These are phyloP conservation scores for Xylaria digitata DNA, from an alignment of 2,329 filamentous ascomycete species.

Conservation along the genomic window DNA sequence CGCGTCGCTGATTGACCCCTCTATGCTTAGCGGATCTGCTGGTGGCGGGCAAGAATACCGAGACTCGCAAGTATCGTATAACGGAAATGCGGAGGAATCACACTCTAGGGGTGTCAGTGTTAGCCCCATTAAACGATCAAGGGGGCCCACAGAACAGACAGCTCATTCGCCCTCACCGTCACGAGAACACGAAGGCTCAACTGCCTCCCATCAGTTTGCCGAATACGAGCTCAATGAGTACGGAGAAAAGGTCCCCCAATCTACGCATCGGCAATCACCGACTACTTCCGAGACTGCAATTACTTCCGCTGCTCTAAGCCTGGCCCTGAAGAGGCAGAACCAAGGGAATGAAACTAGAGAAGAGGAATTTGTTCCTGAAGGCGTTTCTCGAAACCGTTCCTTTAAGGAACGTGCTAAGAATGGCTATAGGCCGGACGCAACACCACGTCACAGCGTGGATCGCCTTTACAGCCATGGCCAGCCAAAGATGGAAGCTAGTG, in stretches of 20 bases:
- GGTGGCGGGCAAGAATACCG: constrained; percentile 62
- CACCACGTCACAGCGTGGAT: constrained; percentile 69
- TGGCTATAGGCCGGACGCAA: constrained; percentile 64
- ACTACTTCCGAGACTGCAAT: constrained; percentile 69
- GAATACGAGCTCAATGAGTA: constrained; percentile 70
- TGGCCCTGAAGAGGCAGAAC: constrained; percentile 62
- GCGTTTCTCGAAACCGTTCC: constrained; percentile 70
- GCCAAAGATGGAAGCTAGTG: constrained; percentile 73
- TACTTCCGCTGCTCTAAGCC: constrained; percentile 65
- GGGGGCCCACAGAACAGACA: constrained; percentile 54
- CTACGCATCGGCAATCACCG: constrained; percentile 61
- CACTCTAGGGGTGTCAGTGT: constrained; percentile 50
- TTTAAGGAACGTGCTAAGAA: constrained; percentile 74
- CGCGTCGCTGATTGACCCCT: constrained; percentile 77
- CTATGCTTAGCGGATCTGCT: constrained; percentile 73
- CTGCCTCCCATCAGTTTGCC: constrained; percentile 59
- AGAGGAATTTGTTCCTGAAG: constrained; percentile 59
- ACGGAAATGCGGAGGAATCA: constrained; percentile 35
- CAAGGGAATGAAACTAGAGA: constrained; percentile 53
- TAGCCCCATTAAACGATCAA: constrained; percentile 57
- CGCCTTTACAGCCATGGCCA: constrained; percentile 63
- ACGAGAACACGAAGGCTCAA: constrained; percentile 43
- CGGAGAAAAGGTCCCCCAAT: constrained; percentile 64
- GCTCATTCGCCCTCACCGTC: constrained; percentile 54
- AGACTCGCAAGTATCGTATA: constrained; percentile 50